These are phyloP conservation scores for Solidago caesia DNA, from an alignment of 129 eudicot species.

Conservation along the genomic window DNA sequence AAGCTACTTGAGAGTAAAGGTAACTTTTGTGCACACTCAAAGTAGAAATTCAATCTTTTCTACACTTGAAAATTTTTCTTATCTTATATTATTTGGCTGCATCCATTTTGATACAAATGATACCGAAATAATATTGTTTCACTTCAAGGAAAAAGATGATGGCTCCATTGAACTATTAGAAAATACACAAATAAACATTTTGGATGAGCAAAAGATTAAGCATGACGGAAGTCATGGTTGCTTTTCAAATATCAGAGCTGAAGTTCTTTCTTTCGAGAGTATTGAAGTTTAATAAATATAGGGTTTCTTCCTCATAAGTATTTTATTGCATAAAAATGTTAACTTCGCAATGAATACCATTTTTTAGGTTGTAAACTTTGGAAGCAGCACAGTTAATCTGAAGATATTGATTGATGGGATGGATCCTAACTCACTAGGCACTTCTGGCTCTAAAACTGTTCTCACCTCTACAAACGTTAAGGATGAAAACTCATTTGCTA, in stretches of 20 bases:
- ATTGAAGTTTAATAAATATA: background rate
- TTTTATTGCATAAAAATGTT: background rate
- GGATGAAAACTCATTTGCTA: slow-evolving; percentile 75
- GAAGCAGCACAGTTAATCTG: slow-evolving; percentile 48
- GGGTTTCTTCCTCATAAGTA: background rate
- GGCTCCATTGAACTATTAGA: background rate
- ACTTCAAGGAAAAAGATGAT: background rate
- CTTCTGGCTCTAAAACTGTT: slow-evolving; percentile 47
- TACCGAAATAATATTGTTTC: background rate
- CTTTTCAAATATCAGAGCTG: background rate
- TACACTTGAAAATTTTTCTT: background rate
- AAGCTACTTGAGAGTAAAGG: slow-evolving; percentile 73
- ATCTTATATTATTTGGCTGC: background rate
- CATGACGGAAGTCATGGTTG: background rate
- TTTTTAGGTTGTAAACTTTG: slow-evolving; percentile 81
- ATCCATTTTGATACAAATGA: background rate
- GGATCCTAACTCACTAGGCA: slow-evolving; percentile 39
- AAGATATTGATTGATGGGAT: slow-evolving; percentile 54
- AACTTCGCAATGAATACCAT: background rate
- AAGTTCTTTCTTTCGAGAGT: too few relatives aligned
- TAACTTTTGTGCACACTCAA: slow-evolving; percentile 17
- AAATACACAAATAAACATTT: background rate
- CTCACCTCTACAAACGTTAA: slow-evolving; percentile 53
- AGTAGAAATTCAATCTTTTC: background rate
- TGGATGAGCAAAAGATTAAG: slow-evolving; percentile 3